Conservation (phyloP, 345 rosid species). For the Hibiscus syriacus region DNA sequence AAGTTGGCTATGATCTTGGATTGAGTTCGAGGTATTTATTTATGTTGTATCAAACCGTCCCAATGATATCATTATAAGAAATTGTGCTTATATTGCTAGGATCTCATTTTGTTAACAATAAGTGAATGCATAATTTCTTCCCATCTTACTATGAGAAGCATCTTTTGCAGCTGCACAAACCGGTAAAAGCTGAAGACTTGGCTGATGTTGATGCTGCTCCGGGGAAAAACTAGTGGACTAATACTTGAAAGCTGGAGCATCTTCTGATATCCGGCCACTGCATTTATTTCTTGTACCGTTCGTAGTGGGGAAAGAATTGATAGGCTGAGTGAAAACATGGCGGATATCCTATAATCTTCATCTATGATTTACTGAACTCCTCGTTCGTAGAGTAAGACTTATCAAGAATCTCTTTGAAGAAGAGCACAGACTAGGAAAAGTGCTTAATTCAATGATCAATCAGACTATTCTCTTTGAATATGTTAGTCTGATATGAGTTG, state of each 20-base stretch:
- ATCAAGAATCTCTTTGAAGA: not conserved
- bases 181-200: not conserved
- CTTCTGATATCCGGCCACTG: not conserved
- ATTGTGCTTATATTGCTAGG: not conserved
- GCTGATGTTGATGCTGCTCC: not conserved
- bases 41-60: not conserved
- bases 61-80: not conserved
- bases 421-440: not conserved
- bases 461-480: not conserved
- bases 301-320: not conserved
- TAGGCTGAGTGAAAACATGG: not conserved
- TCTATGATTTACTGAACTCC: not conserved
- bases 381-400: not conserved
- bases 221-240: not conserved
- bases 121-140: not conserved
- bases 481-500: not conserved
- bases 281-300: not conserved
- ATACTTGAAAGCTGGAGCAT: not conserved
- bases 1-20: not conserved
- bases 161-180: slow-evolving; percentile 13
- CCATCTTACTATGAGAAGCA: not conserved
- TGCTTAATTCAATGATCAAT: not conserved
- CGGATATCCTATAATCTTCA: not conserved
- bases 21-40: not conserved
- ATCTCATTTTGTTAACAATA: not conserved